phyloP scores from a whole-genome alignment of 75 land plant genomes.

The Cupressus sempervirens region DNA sequence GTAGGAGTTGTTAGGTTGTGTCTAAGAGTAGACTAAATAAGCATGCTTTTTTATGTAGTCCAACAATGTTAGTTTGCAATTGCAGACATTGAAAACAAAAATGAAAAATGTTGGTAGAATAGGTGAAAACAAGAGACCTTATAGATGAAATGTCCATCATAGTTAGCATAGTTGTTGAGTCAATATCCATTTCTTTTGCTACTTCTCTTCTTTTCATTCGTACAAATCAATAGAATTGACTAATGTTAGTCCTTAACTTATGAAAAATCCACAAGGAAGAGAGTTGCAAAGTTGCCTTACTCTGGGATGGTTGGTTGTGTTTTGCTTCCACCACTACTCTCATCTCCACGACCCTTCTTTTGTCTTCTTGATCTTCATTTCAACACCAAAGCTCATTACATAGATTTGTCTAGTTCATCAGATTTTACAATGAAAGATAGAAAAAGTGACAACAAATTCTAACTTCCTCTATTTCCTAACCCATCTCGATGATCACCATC shows the following conservation, averaged over 20 bases:
- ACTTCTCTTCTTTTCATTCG: constrained; percentile 12
- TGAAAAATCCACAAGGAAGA: neutral
- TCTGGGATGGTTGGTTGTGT: constrained; percentile 6
- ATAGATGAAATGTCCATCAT: too few species aligned
- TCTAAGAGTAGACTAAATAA: too few species aligned
- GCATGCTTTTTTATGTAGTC: too few species aligned
- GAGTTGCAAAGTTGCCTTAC: neutral
- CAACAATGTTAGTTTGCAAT: too few species aligned
- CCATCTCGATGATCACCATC: constrained; percentile 19
- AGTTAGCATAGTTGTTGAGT: constrained; percentile 18
- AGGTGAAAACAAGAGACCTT: too few species aligned
- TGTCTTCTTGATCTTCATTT: constrained; percentile 5
- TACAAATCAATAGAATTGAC: neutral
- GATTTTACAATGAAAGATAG: neutral
- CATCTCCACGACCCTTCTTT: neutral
- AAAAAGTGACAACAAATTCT: neutral
- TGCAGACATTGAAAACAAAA: too few species aligned
- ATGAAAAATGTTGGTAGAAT: too few species aligned
- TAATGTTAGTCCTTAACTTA: neutral
- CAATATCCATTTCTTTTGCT: constrained; percentile 52
- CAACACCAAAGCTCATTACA: neutral
- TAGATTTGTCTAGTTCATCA: neutral
- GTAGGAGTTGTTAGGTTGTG: too few species aligned
- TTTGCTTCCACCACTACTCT: neutral
- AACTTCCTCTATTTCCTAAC: constrained; percentile 22